phyloP scores from a whole-genome alignment of 139 green algal genomes.

The Auxenochlorella pyrenoidosa region DNA sequence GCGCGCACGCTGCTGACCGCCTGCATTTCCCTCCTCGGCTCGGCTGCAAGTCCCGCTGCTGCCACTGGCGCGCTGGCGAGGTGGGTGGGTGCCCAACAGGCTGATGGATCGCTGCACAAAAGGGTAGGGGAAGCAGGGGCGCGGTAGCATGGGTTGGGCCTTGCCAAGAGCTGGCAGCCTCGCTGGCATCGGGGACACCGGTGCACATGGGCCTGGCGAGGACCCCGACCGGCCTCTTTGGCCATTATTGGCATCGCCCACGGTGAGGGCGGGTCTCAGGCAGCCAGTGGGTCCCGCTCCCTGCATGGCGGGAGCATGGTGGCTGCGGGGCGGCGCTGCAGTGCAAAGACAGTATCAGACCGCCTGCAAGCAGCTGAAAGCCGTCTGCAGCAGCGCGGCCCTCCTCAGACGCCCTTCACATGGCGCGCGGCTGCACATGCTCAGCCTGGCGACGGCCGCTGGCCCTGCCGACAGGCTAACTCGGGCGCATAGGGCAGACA shows the following conservation, averaged over 20 bases:
- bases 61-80: not conserved
- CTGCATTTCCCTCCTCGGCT: not conserved
- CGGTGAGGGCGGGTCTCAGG: not conserved
- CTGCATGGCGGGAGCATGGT: not conserved
- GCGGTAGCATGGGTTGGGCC: not conserved
- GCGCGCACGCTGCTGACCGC: not conserved
- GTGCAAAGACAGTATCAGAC: not conserved
- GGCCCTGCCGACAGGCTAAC: too few species aligned
- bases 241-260: conserved; percentile 6
- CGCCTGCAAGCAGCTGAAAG: not conserved
- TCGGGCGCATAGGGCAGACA: not conserved
- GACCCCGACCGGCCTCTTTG: conserved; percentile 8
- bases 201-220: not conserved
- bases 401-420: not conserved
- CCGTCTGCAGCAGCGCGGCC: not conserved
- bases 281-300: too few species aligned
- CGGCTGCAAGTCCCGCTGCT: conserved; percentile 3
- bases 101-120: not conserved
- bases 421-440: too few species aligned
- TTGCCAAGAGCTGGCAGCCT: not conserved
- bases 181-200: not conserved
- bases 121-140: not conserved
- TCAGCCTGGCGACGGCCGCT: too few species aligned
- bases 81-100: too few species aligned
- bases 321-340: not conserved